Evolutionary conservation across 306 rosid species (phyloP), one percentile per base, ranked within the genome.

Genomic region (Benincasa hispida): DNA sequence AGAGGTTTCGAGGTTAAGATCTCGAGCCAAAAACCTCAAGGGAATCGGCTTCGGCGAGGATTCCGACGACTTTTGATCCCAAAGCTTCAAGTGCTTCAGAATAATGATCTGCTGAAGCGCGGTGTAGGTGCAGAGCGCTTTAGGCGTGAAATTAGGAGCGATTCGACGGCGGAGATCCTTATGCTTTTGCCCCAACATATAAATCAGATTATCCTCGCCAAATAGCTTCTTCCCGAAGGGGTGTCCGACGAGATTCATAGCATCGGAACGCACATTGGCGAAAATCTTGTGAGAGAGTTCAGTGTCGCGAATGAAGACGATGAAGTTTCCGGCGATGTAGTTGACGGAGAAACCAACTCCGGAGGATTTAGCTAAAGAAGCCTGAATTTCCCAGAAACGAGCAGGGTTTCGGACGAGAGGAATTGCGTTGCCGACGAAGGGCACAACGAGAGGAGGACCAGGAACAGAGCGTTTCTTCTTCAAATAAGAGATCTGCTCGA

Each of bases 191-290:
- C 98, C 98, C 63, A 85, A 85, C 93, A 87, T 88, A 84, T 90
- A 91, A 51, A 94, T 94, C 54, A 94, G 89, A 70, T 94, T 94
- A 68, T 91, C 96, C 0, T 94, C 91, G 2, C 97, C 98, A 54
- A 94, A 94, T 2, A 94, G 96, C 73, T 91, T 94, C 35, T 94
- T 91, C 0, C 97, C 98, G 24, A 94, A 94, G 1, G 98, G 98
- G 34, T 94, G 98, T 18, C 97, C 97, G 34, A 94, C 88, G 0
- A 94, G 84, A 32, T 39, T 84, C 68, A 94, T 88, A 0, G 96
- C 97, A 30, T 91, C 83, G 45, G 95, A 91, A 18, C 87, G 85
- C 11, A 94, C 98, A 82, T 94, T 94, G 75, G 94, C 62, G 84
- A 94, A 94, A 63, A 94, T 50, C 76, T 86, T 87, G 83, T 90